These are phyloP conservation scores for Haplographium delicatum DNA, from an alignment of 495 filamentous ascomycete species.

Conservation along the genomic window DNA sequence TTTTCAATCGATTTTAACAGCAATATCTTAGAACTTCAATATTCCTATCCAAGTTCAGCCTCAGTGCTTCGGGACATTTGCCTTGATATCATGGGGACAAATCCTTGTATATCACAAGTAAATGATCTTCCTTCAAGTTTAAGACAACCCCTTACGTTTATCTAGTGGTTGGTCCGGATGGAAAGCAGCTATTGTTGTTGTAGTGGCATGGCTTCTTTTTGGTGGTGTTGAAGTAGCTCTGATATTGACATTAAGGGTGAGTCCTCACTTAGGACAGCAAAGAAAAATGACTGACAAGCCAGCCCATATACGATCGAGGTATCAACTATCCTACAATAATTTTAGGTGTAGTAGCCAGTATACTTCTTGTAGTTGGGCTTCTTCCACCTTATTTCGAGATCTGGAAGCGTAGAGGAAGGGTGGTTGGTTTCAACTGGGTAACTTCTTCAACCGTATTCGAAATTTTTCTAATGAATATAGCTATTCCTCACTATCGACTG, in stretches of 20 bases:
- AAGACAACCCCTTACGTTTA: neutral
- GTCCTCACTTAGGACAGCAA: neutral
- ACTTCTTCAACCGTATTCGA: neutral
- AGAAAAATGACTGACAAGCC: neutral
- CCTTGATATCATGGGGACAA: neutral
- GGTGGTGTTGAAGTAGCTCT: conserved; percentile 1
- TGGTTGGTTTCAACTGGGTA: neutral
- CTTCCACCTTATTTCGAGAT: conserved; percentile 2
- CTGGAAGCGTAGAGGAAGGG: neutral
- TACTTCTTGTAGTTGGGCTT: neutral
- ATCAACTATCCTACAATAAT: neutral
- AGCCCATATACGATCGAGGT: conserved; percentile 1
- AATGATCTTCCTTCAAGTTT: neutral
- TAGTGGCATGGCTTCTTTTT: neutral
- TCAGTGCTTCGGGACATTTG: conserved; percentile 1
- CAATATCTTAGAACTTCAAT: conserved; percentile 2
- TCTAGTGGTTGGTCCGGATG: neutral
- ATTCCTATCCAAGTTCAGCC: conserved; percentile 5
- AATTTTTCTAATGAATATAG: neutral
- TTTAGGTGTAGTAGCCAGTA: neutral
- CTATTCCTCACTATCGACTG: conserved; percentile 65
- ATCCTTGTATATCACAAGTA: neutral
- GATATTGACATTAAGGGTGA: neutral
- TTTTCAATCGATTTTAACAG: neutral
- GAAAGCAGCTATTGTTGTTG: neutral